Evolutionary conservation across 148 eudicot species (phyloP), one percentile per base, ranked within the genome.

Genomic region (Vaccinium myrtillus): DNA sequence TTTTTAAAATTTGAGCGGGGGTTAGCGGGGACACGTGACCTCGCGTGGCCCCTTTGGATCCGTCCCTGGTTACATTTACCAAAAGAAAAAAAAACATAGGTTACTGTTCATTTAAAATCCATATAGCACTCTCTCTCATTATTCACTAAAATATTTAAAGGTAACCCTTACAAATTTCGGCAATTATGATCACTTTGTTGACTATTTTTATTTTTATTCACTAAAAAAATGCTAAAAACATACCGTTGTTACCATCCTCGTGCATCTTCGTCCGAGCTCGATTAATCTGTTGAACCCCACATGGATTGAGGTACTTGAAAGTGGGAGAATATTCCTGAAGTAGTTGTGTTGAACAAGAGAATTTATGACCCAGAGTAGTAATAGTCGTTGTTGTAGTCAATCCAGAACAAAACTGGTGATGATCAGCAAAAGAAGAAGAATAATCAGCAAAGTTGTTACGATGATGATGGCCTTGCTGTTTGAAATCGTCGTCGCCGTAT

Each of bases 391-490:
- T 21, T 21, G 73, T 12, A 25, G 73, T 25, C 27, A 67, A 67
- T 67, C 73, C 73, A 67, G 32, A 67, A 67, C 32, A 11, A 25
- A 23, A 67, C 32, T 25, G 73, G 36, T 10, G 36, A 67, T 67
- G 36, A 67, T 67, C 36, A 67, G 36, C 73, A 67, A 67, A 67
- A 15, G 32, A 69, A 69, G 23, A 65, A 25, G 5, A 16, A 6
- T 69, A 12, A 30, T 69, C 12, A 30, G 74, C 16, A 15, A 69
- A 69, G 39, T 14, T 30, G 43, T 13, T 12, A 27, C 5, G 43
- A 27, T 32, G 63, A 54, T 23, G 32, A 50, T 83, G 46, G 46
- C 46, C 82, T 25, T 85, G 87, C 83, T 71, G 75, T 71, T 71
- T 71, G 8, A 73, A 75, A 59, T 13, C 5, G 0, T 18, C 4